Base-by-base conservation (phyloP, 202 grass and related monocot genomes). In the Digitaria exilis region DNA sequence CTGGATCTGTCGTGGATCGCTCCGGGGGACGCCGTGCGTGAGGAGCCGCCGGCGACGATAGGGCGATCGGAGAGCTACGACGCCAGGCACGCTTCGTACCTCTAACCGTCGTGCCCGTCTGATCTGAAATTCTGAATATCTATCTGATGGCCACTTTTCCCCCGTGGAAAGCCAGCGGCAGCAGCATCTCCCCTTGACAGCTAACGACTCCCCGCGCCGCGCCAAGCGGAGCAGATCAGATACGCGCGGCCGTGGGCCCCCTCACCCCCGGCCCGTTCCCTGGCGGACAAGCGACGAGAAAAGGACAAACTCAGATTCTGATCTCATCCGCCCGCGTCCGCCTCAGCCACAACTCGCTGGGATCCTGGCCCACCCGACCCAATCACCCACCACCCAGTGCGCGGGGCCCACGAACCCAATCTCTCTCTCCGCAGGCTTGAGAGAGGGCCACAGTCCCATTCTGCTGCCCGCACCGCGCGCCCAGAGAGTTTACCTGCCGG, bases 271-370 rank as follows among this genome's bases (percentile, higher is more conserved):
- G 41, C 41, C 22, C 13, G 70, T 32, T 34, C 24, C 25, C 37
- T 43, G 64, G 25, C 35, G 48, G 78, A 45, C 51, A 25, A 14
- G 57, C 75, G 32, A 51, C 24, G 51, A 46, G 57, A 83, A 69
- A 73, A 90, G 84, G 84, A 86, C 88, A 75, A 66, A 35, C 51
- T 49, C 84, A 73, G 83, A 83, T 90, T 83, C 88, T 79, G 50
- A 83, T 77, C 82, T 56, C 65, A 39, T 56, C 71, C 28, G 70
- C 74, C 71, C 28, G 70, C 74, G 22, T 59, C 74, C 52, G 22
- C 41, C 24, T 43, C 63, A 19, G 21, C 49, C 71, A 65, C 60
- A 46, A 79, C 61, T 6, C 3, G n/a, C n/a, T n/a, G n/a, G n/a
- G n/a, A 0, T 26, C 30, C 35, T 10, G 61, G 57, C 55, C 57